Conservation (phyloP, 129 eudicot genomes). For the Rutidosis leptorrhynchoides region DNA sequence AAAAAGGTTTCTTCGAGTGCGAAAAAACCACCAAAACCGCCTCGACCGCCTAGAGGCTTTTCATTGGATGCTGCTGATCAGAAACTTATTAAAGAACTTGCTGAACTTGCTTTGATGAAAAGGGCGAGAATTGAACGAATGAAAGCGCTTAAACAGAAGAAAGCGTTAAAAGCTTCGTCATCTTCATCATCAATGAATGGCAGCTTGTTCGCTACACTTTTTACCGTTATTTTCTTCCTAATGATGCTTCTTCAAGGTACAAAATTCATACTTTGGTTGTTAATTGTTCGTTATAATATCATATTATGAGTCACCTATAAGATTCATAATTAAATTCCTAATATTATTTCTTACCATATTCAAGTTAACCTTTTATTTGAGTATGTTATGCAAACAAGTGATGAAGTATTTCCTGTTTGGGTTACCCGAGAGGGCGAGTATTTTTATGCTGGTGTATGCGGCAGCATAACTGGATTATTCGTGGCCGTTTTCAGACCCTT, state of each 20-base stretch:
- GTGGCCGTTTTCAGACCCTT: too few species aligned
- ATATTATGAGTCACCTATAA: neutral
- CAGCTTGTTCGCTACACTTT: conserved; percentile 59
- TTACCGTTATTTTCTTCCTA: conserved; percentile 52
- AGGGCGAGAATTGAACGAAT: conserved; percentile 63
- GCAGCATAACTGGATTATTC: too few species aligned
- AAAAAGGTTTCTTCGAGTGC: conserved; percentile 42
- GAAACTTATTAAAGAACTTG: conserved; percentile 75
- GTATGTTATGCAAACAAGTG: too few species aligned
- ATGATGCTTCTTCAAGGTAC: conserved; percentile 67
- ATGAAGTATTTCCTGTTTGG: too few species aligned
- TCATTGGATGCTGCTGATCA: conserved; percentile 83
- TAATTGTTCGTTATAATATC: neutral
- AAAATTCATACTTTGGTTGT: neutral
- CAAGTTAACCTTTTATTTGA: neutral
- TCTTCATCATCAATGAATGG: conserved; percentile 44
- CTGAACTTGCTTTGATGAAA: conserved; percentile 73
- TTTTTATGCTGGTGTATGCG: too few species aligned
- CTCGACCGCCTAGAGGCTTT: conserved; percentile 71
- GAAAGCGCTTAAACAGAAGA: conserved; percentile 74
- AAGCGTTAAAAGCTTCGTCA: conserved; percentile 58
- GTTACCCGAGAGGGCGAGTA: too few species aligned
- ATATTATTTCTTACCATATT: neutral
- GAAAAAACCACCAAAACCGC: conserved; percentile 69
- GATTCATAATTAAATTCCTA: neutral